phyloP scores from a whole-genome alignment of 1,284 basidiomycete species.

The Moesziomyces sp. region DNA sequence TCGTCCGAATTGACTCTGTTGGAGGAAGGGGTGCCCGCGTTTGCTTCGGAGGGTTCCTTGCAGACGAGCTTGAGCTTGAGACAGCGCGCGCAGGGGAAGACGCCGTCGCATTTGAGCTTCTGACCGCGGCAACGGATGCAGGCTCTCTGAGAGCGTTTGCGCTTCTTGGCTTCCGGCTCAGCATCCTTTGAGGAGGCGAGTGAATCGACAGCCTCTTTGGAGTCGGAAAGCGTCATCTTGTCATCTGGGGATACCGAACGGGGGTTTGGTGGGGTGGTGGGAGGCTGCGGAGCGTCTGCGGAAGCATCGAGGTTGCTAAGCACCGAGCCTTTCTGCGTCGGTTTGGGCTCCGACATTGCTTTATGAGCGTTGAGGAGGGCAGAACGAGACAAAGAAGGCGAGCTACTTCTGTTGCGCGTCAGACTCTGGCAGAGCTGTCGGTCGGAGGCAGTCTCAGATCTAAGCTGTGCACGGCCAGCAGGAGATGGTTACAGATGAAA shows the following conservation, averaged over 20 bases:
- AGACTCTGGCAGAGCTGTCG: too few relatives aligned
- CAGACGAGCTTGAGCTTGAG: conserved; percentile 48
- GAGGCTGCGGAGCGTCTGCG: conserved; percentile 14
- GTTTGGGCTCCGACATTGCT: conserved; percentile 26
- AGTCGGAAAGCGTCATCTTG: conserved; percentile 18
- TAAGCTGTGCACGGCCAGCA: not conserved
- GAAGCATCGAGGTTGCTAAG: conserved; percentile 38
- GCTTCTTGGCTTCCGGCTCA: conserved; percentile 45
- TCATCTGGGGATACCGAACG: conserved; percentile 26
- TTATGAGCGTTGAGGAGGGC: not conserved
- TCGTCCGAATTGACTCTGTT: conserved; percentile 26
- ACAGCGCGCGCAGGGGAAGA: conserved; percentile 45
- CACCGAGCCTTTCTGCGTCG: conserved; percentile 32
- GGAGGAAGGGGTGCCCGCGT: conserved; percentile 21
- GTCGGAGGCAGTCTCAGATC: too few relatives aligned
- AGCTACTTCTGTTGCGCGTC: not conserved
- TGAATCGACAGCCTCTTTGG: conserved; percentile 13
- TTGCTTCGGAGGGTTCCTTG: conserved; percentile 44
- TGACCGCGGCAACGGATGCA: conserved; percentile 48
- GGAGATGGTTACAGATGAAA: not conserved
- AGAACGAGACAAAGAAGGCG: not conserved
- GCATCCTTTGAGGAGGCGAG: conserved; percentile 17
- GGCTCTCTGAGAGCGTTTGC: conserved; percentile 47
- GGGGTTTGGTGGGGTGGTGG: conserved; percentile 14
- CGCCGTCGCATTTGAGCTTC: conserved; percentile 51